A percentile compares a stretch with the other conserved stretches of the same genome.
phyloP scores from a whole-genome alignment of 2,329 filamentous ascomycete genomes.

The Penicillium vulpinum region DNA sequence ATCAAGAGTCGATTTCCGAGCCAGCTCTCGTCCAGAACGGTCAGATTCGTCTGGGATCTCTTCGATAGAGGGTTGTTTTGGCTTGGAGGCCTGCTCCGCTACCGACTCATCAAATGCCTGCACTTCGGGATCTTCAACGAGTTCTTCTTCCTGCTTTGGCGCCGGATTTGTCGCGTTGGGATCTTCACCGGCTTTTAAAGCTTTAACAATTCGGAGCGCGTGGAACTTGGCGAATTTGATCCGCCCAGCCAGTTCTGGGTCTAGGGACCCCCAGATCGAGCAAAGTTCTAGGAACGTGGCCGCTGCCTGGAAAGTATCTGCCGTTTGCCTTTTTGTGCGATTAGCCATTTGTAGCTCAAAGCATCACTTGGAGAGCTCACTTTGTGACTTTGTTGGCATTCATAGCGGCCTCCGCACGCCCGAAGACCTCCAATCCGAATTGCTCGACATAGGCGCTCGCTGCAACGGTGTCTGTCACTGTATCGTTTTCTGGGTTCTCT shows the following conservation, averaged over 20 bases:
- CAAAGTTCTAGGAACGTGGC: slow-evolving; percentile 88
- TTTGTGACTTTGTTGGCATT: slow-evolving; percentile 79
- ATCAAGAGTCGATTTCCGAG: slow-evolving; percentile 51
- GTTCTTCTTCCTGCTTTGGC: slow-evolving; percentile 54
- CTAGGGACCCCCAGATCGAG: slow-evolving; percentile 76
- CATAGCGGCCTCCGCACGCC: slow-evolving; percentile 78
- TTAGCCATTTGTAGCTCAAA: background rate
- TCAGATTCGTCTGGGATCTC: slow-evolving; percentile 60
- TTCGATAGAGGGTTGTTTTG: slow-evolving; percentile 58
- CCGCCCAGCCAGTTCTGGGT: slow-evolving; percentile 76
- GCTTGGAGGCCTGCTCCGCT: slow-evolving; percentile 48
- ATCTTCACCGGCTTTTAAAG: slow-evolving; percentile 85
- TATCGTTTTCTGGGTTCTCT: slow-evolving; percentile 74
- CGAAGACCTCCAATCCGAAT: slow-evolving; percentile 86
- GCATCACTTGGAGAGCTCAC: slow-evolving; percentile 45
- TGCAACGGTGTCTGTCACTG: slow-evolving; percentile 78
- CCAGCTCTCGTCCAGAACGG: slow-evolving; percentile 46
- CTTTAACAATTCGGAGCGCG: slow-evolving; percentile 83
- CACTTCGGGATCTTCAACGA: slow-evolving; percentile 63
- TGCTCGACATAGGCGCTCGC: slow-evolving; percentile 92
- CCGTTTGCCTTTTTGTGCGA: slow-evolving; percentile 67
- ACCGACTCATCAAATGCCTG: slow-evolving; percentile 51
- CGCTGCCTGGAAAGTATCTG: slow-evolving; percentile 89
- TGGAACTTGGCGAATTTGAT: slow-evolving; percentile 98
- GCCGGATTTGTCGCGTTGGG: slow-evolving; percentile 88